Percentiles rank a stretch among this genome's conserved stretches.
These are phyloP conservation scores for Monosporascus sp. DNA, from an alignment of 2,329 filamentous ascomycete species.

Conservation along the genomic window DNA sequence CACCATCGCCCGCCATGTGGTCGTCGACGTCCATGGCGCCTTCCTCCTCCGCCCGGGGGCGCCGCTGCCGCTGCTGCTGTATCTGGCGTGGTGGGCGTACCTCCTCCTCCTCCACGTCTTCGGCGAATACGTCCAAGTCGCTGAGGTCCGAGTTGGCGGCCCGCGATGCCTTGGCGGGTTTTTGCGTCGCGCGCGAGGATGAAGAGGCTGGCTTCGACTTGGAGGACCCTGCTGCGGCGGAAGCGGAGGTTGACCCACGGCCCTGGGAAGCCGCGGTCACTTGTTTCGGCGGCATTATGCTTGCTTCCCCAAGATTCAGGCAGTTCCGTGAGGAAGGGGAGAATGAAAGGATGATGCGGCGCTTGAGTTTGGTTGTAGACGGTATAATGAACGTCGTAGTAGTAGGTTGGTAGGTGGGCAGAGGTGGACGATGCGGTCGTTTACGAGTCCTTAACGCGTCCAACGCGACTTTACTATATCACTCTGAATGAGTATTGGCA, in stretches of 20 bases:
- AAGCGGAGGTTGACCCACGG: slow-evolving; percentile 16
- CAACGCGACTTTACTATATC: too few relatives aligned
- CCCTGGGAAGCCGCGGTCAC: slow-evolving; percentile 31
- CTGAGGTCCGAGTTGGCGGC: slow-evolving; percentile 10
- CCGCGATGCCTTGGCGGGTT: slow-evolving; percentile 5
- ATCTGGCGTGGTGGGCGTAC: slow-evolving; percentile 5
- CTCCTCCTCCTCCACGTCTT: slow-evolving; percentile 14
- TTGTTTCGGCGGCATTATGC: slow-evolving; percentile 39
- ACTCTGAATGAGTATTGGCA: too few relatives aligned
- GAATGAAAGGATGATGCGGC: too few relatives aligned
- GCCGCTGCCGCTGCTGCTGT: slow-evolving; percentile 5
- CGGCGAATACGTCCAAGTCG: slow-evolving; percentile 23
- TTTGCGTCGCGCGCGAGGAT: slow-evolving; percentile 1
- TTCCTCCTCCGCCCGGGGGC: not conserved
- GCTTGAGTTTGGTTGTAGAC: too few relatives aligned
- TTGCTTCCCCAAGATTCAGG: too few relatives aligned
- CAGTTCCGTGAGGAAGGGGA: too few relatives aligned
- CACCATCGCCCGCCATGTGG: slow-evolving; percentile 11
- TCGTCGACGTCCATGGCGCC: slow-evolving; percentile 13
- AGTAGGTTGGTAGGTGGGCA: too few relatives aligned
- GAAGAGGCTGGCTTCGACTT: slow-evolving; percentile 3
- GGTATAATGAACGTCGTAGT: too few relatives aligned
- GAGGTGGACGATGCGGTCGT: too few relatives aligned
- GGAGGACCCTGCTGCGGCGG: slow-evolving; percentile 6
- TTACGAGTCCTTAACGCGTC: too few relatives aligned